These are phyloP conservation scores for Aspergillus fructus DNA, from an alignment of 2,329 filamentous ascomycete species.

Conservation along the genomic window DNA sequence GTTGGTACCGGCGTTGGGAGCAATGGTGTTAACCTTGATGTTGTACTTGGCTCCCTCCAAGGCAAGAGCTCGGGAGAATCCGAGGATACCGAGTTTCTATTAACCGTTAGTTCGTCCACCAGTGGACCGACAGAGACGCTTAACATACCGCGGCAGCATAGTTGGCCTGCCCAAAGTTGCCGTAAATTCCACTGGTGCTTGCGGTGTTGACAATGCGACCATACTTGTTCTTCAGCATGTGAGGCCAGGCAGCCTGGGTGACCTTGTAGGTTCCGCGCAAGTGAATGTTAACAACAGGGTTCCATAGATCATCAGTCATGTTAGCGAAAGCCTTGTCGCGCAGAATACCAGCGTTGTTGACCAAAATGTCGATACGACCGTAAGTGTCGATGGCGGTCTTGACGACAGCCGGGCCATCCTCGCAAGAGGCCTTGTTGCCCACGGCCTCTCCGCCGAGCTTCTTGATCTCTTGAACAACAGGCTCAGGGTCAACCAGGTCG, in stretches of 20 bases:
- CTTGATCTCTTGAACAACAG: conserved; percentile 88
- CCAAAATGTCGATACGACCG: conserved; percentile 87
- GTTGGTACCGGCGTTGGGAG: conserved; percentile 91
- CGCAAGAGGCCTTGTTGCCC: conserved; percentile 88
- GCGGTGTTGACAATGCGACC: conserved; percentile 96
- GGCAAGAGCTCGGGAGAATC: conserved; percentile 89
- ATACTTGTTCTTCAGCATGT: conserved; percentile 98
- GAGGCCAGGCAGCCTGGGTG: conserved; percentile 95
- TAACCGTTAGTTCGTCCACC: conserved; percentile 6
- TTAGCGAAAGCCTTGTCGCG: conserved; percentile 97
- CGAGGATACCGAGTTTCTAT: conserved; percentile 87
- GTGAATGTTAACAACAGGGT: conserved; percentile 88
- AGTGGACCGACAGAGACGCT: conserved; percentile 8
- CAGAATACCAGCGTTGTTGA: conserved; percentile 98
- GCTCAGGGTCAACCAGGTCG: conserved; percentile 88
- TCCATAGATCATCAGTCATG: conserved; percentile 94
- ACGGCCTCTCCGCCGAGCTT: conserved; percentile 85
- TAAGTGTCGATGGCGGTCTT: conserved; percentile 92
- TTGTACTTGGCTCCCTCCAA: conserved; percentile 95
- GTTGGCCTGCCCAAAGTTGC: conserved; percentile 98
- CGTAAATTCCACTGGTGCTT: conserved; percentile 95
- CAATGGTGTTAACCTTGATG: conserved; percentile 97
- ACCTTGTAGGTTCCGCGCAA: conserved; percentile 93
- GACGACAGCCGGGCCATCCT: conserved; percentile 87
- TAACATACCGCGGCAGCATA: conserved; percentile 81